Conservation (phyloP, 2,329 filamentous ascomycete species). For the Ceratocystis cacaofunesta region DNA sequence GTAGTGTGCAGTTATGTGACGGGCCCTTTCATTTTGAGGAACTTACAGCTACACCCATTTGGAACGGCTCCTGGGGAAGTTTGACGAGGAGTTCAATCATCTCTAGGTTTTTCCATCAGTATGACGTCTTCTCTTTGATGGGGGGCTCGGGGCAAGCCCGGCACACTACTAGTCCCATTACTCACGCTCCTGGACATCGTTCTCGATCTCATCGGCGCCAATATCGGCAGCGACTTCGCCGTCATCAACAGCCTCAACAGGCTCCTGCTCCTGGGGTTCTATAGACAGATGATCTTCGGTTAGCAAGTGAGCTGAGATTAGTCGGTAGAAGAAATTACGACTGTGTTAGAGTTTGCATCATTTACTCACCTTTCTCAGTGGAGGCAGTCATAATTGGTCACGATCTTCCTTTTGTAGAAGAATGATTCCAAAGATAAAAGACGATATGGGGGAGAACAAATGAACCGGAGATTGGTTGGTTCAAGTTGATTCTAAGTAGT, state of each 20-base stretch:
- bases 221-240: background rate
- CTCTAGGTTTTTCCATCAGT: background rate
- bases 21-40: background rate
- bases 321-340: too few relatives aligned
- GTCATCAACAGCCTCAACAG: constrained; percentile 9
- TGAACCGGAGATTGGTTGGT: background rate
- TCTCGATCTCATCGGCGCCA: constrained; percentile 6
- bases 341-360: too few relatives aligned
- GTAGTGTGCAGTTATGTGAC: background rate
- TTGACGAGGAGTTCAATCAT: constrained; percentile 16
- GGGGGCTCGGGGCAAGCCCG: background rate
- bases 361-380: constrained; percentile 10
- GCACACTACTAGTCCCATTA: background rate
- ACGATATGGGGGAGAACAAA: background rate
- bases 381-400: constrained; percentile 13
- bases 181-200: constrained; percentile 10
- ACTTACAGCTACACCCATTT: constrained; percentile 14
- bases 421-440: constrained; percentile 4
- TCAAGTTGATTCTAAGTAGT: constrained; percentile 6
- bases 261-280: constrained; percentile 13
- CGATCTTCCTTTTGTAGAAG: background rate
- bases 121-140: background rate
- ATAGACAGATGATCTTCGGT: background rate
- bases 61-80: constrained; percentile 13
- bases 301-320: constrained; percentile 4